phyloP scores from a whole-genome alignment of 2,329 filamentous ascomycete genomes.

The Aureobasidium leucospermi region DNA sequence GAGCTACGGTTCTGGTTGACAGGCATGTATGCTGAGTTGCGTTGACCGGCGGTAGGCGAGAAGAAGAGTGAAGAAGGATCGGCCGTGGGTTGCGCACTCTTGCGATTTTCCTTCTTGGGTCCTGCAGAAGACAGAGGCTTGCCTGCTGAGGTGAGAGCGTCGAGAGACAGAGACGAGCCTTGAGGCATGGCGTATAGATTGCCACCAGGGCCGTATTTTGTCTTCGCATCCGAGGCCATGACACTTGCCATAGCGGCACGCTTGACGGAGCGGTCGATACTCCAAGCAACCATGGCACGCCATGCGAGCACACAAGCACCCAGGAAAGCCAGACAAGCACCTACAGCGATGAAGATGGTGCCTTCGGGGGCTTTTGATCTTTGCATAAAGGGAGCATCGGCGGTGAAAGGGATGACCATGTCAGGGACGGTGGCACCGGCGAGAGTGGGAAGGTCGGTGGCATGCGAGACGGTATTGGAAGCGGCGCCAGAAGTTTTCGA shows the following conservation, averaged over 20 bases:
- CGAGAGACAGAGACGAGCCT: constrained; percentile 31
- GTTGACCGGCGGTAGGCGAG: constrained; percentile 68
- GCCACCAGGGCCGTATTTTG: constrained; percentile 49
- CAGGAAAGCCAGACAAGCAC: constrained; percentile 77
- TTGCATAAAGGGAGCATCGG: constrained; percentile 85
- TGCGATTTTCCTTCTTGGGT: neutral
- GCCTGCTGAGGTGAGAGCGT: constrained; percentile 13
- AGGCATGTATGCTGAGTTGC: constrained; percentile 12
- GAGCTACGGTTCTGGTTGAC: constrained; percentile 54
- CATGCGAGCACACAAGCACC: constrained; percentile 76
- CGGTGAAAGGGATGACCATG: constrained; percentile 72
- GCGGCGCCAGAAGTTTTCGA: neutral
- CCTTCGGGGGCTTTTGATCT: constrained; percentile 79
- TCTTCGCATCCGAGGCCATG: constrained; percentile 52
- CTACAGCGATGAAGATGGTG: constrained; percentile 92
- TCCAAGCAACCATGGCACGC: constrained; percentile 81
- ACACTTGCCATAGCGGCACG: constrained; percentile 73
- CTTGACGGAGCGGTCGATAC: constrained; percentile 84
- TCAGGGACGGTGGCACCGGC: constrained; percentile 56
- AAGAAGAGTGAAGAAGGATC: constrained; percentile 71
- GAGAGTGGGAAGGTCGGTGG: constrained; percentile 46
- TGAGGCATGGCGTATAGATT: constrained; percentile 58
- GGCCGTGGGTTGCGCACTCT: neutral
- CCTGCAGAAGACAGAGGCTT: constrained; percentile 1
- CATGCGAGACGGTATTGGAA: constrained; percentile 16